These are phyloP conservation scores for Sequoiadendron giganteum DNA, from an alignment of 75 land plant genomes.

Conservation along the genomic window DNA sequence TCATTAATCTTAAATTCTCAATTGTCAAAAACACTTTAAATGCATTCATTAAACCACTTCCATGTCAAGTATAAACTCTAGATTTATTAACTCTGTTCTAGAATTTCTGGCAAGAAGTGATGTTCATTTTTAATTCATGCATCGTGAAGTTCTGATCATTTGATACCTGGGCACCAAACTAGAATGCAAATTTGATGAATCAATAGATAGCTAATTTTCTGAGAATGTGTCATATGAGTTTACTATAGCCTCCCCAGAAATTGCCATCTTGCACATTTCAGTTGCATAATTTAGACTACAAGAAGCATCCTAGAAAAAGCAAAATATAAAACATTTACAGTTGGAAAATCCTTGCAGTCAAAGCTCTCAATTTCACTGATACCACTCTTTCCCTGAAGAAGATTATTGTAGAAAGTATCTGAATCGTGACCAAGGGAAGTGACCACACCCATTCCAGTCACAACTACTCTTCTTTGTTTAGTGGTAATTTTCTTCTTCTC, in stretches of 20 bases:
- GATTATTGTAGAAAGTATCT: slow-evolving; percentile 41
- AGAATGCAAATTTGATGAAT: neutral
- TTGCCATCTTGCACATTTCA: neutral
- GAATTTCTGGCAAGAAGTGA: neutral
- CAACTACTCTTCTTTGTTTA: slow-evolving; percentile 51
- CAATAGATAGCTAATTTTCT: neutral
- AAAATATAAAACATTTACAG: slow-evolving; percentile 25
- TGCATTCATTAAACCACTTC: neutral
- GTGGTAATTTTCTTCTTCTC: slow-evolving; percentile 29
- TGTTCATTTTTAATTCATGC: neutral
- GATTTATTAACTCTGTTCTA: neutral
- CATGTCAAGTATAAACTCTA: slow-evolving; percentile 1
- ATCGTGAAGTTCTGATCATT: neutral
- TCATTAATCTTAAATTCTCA: slow-evolving; percentile 8
- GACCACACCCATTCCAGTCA: slow-evolving; percentile 53
- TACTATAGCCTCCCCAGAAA: neutral
- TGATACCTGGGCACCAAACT: no score
- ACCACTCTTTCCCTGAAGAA: slow-evolving; percentile 47
- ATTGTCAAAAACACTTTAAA: neutral
- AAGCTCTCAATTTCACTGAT: slow-evolving; percentile 45
- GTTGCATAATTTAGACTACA: neutral
- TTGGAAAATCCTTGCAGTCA: slow-evolving; percentile 51
- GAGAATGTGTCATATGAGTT: neutral
- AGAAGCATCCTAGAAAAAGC: neutral
- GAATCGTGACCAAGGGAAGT: slow-evolving; percentile 46